Evolutionary conservation across 192 early-diverging fungal species (phyloP), one percentile per base, ranked within the genome.

Genomic region (Cetraspora pellucida): DNA sequence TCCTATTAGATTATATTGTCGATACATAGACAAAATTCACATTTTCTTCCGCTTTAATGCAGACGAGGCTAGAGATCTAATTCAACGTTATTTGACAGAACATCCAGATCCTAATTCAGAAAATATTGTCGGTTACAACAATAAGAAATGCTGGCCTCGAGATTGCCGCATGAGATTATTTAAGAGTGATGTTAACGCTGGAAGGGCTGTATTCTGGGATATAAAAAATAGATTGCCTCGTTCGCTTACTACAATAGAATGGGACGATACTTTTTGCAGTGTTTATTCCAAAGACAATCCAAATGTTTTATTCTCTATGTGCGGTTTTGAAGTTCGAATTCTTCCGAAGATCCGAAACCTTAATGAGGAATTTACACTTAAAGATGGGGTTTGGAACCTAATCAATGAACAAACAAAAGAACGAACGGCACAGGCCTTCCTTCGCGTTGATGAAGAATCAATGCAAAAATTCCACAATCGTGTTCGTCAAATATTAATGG

Each of bases 91-190:
- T 81, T 78, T 98, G 77, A 98, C 97, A 0, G 96, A 99, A 83
- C 94, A 97, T 83, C 98, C 98, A 0, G 98, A 99, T 82, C 98
- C 97, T 8, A 98, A 97, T 83, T 96, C 95, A 83, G 97, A 98
- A 77, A 98, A 98, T 80, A 91, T 98, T 57, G 98, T 98, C 14
- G 96, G 98, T 1, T 99, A 99, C 85, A 95, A 95, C 82, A 96
- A 97, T 88, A 97, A 97, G 79, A 96, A 95, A 73, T 97, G 95
- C 88, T 98, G 95, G 98, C 98, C 98, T 23, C 93, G 98, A 63
- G 98, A 99, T 85, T 95, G 95, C 76, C 92, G 98, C 67, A 99
- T 99, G 98, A 92, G 98, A 55, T 80, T 99, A 76, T 97, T 99
- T 95, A 96, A 96, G 86, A 95, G 95, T 83, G 98, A 99, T 81